These are phyloP conservation scores for Cyberlindnera lachancei DNA, from an alignment of 805 yeast genomes.

Conservation along the genomic window DNA sequence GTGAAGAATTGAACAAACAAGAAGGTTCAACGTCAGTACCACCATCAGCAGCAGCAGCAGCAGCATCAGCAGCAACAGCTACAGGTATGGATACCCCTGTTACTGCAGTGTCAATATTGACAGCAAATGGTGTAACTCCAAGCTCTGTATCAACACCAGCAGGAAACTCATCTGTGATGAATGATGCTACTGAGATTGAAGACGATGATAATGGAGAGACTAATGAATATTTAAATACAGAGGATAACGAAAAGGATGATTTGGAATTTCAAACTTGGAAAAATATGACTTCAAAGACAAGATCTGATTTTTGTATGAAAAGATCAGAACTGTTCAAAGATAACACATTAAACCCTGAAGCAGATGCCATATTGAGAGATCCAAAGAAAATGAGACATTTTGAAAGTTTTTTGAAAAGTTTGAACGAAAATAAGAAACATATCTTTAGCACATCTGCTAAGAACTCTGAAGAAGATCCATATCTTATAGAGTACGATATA, in stretches of 20 bases:
- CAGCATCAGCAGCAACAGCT: neutral
- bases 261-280: conserved; percentile 81
- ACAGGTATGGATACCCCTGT: neutral
- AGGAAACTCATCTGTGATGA: conserved; percentile 1
- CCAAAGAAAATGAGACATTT: conserved; percentile 60
- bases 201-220: conserved; percentile 33
- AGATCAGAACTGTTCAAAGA: conserved; percentile 62
- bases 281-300: conserved; percentile 65
- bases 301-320: conserved; percentile 67
- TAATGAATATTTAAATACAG: conserved; percentile 36
- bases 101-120: conserved; percentile 1
- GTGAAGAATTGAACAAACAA: neutral
- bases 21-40: conserved; percentile 5
- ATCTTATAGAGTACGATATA: conserved; percentile 76
- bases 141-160: conserved; percentile 3
- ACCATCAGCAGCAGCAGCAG: conserved; percentile 1
- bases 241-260: conserved; percentile 58
- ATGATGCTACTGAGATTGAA: conserved; percentile 8
- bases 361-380: conserved; percentile 62
- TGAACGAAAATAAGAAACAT: conserved; percentile 27
- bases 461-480: conserved; percentile 32
- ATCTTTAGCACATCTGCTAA: conserved; percentile 22
- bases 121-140: neutral
- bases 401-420: conserved; percentile 25
- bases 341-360: conserved; percentile 51